Evolutionary conservation across 2,329 filamentous ascomycete genomes (phyloP), one percentile per base, ranked within the genome.

Genomic region (Grosmannia clavigera): DNA sequence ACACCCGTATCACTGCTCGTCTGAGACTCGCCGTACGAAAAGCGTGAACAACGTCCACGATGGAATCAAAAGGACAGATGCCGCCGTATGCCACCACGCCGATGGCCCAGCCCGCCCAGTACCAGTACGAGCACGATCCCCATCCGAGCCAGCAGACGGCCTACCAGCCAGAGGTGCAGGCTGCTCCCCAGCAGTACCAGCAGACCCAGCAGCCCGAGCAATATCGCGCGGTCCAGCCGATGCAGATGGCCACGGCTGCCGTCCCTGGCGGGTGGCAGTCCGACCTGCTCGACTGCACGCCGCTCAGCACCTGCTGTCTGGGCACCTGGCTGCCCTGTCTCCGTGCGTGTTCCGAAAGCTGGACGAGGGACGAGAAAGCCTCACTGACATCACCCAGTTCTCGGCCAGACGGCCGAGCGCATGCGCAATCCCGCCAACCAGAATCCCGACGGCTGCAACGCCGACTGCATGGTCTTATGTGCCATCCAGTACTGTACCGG

Each of bases 361-460:
- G 22, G 22, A 27, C 22, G n/a, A 35, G 12, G 51, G 14, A 52
- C 9, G 33, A n/a, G 43, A 46, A n/a, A 33, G 5, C 3, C 12
- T 55, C 43, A 22, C 27, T 62, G 46, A 55, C 51, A 57, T 9
- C 9, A 1, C 7, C 5, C 64, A 78, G 75, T 78, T 38, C 63
- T 76, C 59, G 76, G 76, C 59, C 71, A 72, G 64, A 77, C 76
- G 5, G 65, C 74, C 19, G 71, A 75, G 58, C 75, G 76, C 61
- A 70, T 78, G 67, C 69, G 71, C 55, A 74, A 78, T 60, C 75
- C 75, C 3, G 70, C 70, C 9, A 72, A 75, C 67, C 65, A 70
- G 61, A 70, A 69, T 5, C 72, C 74, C 58, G 69, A 74, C 52
- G 63, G 67, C 52, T 63, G 71, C 64, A 78, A 79, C 68, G 65